Evolutionary conservation across 192 early-diverging fungal species (phyloP).

Genomic region (Coemansia sp.): DNA sequence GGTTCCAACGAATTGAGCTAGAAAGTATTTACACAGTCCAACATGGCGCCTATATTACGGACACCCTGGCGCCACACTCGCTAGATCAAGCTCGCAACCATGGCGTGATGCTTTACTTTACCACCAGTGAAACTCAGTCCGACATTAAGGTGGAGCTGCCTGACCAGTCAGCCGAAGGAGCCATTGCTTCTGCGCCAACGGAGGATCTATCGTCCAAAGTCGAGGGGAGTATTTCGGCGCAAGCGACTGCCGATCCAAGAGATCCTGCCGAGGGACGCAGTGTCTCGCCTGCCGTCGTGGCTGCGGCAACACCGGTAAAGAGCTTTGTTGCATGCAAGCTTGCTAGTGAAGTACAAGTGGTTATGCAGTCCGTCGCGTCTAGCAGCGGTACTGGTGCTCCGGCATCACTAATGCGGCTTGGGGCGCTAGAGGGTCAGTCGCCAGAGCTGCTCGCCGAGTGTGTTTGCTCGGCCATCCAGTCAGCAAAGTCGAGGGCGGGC

Average conservation of each 20-base stretch:
- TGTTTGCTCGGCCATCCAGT: conserved; percentile 36
- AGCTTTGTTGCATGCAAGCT: conserved; percentile 40
- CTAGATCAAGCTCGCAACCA: conserved; percentile 35
- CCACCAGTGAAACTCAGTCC: neutral
- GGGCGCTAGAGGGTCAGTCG: conserved; percentile 31
- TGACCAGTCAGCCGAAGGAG: neutral
- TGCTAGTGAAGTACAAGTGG: conserved; percentile 37
- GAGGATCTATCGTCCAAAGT: neutral
- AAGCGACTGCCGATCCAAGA: neutral
- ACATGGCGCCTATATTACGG: conserved; percentile 56
- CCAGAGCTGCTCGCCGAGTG: conserved; percentile 43
- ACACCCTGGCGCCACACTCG: conserved; percentile 37
- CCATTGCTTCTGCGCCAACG: neutral
- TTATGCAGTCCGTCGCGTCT: conserved; percentile 28
- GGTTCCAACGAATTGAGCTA: conserved; percentile 63
- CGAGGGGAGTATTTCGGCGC: neutral
- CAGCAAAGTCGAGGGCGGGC: conserved; percentile 13
- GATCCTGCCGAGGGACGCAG: neutral
- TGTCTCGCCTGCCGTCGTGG: neutral
- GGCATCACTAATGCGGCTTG: conserved; percentile 23
- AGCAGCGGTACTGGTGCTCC: neutral
- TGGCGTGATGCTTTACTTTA: conserved; percentile 40
- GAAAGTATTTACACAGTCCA: conserved; percentile 57
- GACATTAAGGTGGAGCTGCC: neutral
- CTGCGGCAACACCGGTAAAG: neutral